Evolutionary conservation across 495 filamentous ascomycete species (phyloP), one percentile per base, ranked within the genome.

Genomic region (Articulospora tetracladia): DNA sequence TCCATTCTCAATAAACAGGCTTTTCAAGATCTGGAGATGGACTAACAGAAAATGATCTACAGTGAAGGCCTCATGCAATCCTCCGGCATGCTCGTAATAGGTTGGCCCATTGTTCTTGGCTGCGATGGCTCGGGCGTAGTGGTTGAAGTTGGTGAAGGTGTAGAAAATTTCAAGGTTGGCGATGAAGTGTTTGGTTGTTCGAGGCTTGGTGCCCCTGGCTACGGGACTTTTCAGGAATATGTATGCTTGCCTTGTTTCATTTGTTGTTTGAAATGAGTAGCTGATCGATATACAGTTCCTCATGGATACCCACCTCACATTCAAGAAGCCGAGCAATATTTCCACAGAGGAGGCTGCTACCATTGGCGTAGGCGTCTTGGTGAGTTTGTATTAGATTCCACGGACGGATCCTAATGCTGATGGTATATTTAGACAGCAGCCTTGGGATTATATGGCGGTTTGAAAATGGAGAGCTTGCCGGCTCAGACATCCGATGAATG

Each of bases 201-300:
- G 13, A 70, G 71, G 19, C 57, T 80, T 1, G 77, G 77, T 11
- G 53, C 55, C 10, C 69, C 68, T 30, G 65, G 68, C 3, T 70
- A 72, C 53, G 70, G 67, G 12, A 71, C 77, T 12, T 79, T 76
- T 55, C 77, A 78, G 57, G 77, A 79, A 69, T 74, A 58, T 50
- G 60, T 67, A 24, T 17, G 53, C 25, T 17, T 36, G 15, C 4
- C 4, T 51, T 25, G 20, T 51, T 11, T 22, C 15, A 20, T 22
- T 51, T 22, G 12, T 24, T 25, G 15, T 34, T 34, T 34, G 6
- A 7, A 15, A 15, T 6, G 30, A 15, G 30, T 6, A 7, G 30
- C 6, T n/a, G 10, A 7, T 7, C 39, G 11, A 44, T 44, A 17
- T 3, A 44, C 57, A 74, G 58, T 77, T 77, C 36, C 62, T 78